These are phyloP conservation scores for Backusella psychrophila DNA, from an alignment of 192 early-diverging fungal genomes.

Conservation along the genomic window DNA sequence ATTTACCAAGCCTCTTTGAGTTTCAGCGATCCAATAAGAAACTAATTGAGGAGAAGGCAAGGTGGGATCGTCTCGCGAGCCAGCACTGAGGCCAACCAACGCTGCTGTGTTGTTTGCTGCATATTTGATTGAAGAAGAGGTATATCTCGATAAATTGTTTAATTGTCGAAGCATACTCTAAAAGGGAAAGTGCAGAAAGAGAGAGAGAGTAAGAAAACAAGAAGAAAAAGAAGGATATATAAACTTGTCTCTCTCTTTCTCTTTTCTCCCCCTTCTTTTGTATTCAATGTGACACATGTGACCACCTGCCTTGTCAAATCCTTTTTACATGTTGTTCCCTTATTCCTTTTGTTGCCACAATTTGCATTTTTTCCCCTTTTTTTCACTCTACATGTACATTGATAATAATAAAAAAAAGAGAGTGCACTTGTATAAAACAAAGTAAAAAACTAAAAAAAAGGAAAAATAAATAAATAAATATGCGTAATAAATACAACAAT, in stretches of 20 bases:
- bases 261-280: not conserved
- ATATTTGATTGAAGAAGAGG: slow-evolving; percentile 8
- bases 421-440: too few relatives aligned
- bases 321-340: not conserved
- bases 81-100: not conserved
- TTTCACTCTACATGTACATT: not conserved
- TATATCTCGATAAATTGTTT: slow-evolving; percentile 1
- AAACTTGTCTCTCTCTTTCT: not conserved
- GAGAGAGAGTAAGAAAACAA: too few relatives aligned
- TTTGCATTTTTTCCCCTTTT: not conserved
- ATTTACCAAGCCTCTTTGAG: slow-evolving; percentile 12
- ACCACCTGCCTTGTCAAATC: slow-evolving; percentile 1
- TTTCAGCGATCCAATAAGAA: slow-evolving; percentile 4
- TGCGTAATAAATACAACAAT: too few relatives aligned
- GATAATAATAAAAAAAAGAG: too few relatives aligned
- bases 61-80: not conserved
- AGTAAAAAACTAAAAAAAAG: too few relatives aligned
- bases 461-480: too few relatives aligned
- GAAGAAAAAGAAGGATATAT: not conserved
- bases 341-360: not conserved
- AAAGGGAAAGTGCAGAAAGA: not conserved
- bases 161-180: slow-evolving; percentile 9
- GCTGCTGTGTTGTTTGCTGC: slow-evolving; percentile 7
- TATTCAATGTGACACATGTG: not conserved
- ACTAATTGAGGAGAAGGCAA: slow-evolving; percentile 1